Base-by-base conservation (phyloP, 1,284 basidiomycete species). In the Anthracocystis walkeri region DNA sequence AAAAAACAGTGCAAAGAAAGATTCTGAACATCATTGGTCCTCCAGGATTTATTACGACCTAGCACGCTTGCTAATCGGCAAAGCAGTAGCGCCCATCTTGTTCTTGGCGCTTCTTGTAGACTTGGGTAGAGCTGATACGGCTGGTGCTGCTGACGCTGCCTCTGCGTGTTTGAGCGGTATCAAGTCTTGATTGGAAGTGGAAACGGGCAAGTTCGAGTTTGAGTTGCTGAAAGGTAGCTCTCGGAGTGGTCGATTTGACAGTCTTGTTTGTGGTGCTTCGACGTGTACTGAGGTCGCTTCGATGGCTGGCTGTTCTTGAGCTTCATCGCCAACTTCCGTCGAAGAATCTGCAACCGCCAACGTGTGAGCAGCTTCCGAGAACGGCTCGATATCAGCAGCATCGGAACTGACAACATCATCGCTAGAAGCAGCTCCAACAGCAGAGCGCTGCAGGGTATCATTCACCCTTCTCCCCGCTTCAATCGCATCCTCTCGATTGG, bases 401-500 rank as follows among this genome's bases (percentile, higher is more conserved):
- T 70, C 65, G 12, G 63, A 61, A 25, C 56, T 64, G 40, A 50
- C n/a, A 44, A 58, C 33, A 7, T 55, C 45, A 25, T 62, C 48
- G 14, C 48, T 48, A 16, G 31, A 42, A 10, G 52, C 50, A 25
- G 44, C 49, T 7, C 31, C 20, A 10, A 27, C 41, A 14, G 49
- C 45, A n/a, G 57, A 44, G 2, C 41, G 38, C 14, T 50, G 25
- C 23, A 65, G 50, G 2, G 68, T 61, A 23, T 71, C 63, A 5
- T 21, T 21, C 0, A 75, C 52, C 35, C 55, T 55, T 18, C 70
- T 61, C 27, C 72, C 69, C 7, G 67, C 61, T 50, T 71, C 61
- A 38, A 82, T 69, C 7, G 78, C 80, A 41, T 65, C 70, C 31
- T 57, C 46, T 16, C 77, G 66, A 35, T 69, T 65, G 7, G 45